Evolutionary conservation across 768 basidiomycete genomes (phyloP), one percentile per base, ranked within the genome.

Genomic region (Leccinum sublutescens): DNA sequence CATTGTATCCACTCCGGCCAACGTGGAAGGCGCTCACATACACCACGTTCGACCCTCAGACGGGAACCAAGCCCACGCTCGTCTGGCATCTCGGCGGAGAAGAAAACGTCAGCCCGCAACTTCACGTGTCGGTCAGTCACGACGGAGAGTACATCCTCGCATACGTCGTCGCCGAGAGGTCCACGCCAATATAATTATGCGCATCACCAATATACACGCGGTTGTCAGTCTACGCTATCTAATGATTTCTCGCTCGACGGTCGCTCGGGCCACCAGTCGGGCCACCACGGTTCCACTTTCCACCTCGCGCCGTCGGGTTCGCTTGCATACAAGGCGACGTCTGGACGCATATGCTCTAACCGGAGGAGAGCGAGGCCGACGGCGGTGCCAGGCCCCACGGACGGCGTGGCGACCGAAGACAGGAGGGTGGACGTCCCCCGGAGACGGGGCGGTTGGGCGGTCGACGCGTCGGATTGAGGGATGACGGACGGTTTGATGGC

Each of bases 301-400:
- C 75, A 77, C 25, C 57, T 65, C 7, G 62, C 52, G 11, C 58
- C 66, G 52, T 73, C 48, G 19, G 43, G 10, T 50, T 58, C 60
- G 40, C 63, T 62, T n/a, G 65, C 34, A 10, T 55, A 61, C 23
- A 73, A 36, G 43, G 58, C 45, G 8, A 73, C n/a, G 56, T 67
- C 63, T n/a, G 67, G 62, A 55, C 71, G 71, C 29, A 73, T 48
- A 64, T 93, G 88, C 68, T 95, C 93, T 9, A 93, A 73, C 2
- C 94, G 82, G 49, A 97, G 72, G 31, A 96, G 78, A 1, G 90
- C 94, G 4, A 97, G 78, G 0, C 92, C 95, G 17, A 89, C 74
- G 2, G 85, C 82, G 9, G 58, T 67, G 2, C 64, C 63, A 8
- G 61, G 56, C 5, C 51, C 27, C 27, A 62, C 1, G n/a, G 61